Evolutionary conservation across 2,329 filamentous ascomycete genomes (phyloP), one percentile per base, ranked within the genome.

Genomic region (Mycosphaerella sp.): DNA sequence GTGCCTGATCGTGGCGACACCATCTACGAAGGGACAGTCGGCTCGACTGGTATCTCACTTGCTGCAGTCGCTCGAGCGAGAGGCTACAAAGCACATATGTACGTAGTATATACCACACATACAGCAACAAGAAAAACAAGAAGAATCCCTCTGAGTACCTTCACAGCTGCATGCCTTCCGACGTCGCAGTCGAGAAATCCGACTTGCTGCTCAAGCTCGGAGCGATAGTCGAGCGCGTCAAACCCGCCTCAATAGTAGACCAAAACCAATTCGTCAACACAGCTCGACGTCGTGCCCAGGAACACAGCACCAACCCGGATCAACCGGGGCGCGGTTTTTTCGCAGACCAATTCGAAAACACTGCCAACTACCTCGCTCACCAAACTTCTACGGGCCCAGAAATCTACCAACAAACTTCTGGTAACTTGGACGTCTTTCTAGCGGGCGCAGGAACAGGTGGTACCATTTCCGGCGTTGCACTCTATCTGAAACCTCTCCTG

Each of bases 1-100:
- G 79, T 77, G 0, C 91, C 93, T 0, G 76, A 86, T 59, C 84
- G 86, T 17, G 91, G 91, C 55, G 93, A 98, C 68, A 94, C 87
- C 39, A 89, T 98, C 64, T 98, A 97, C 70, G 93, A 98, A 73
- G 93, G 93, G 59, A 98, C 93, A 1, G 90, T 95, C 13, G 93
- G 93, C 53, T 95, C 88, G 66, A 98, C 93, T 0, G 93, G 93
- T 17, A 97, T 98, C 62, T 96, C 90, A 13, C 78, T 98, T 8
- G 93, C 93, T 2, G 87, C 87, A 0, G 81, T 98, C 44, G 90
- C 89, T 44, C 80, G 90, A 60, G 90, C 93, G 17, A 80, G 84
- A 68, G 93, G 93, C 30, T 97, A 97, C 73, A 80, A 85, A 59
- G 89, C 89, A 28, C 87, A 97, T 70, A 97, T 98, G 78, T 82